Evolutionary conservation across 1,139 yeast species (phyloP).

Genomic region (Geotrichum siamense): DNA sequence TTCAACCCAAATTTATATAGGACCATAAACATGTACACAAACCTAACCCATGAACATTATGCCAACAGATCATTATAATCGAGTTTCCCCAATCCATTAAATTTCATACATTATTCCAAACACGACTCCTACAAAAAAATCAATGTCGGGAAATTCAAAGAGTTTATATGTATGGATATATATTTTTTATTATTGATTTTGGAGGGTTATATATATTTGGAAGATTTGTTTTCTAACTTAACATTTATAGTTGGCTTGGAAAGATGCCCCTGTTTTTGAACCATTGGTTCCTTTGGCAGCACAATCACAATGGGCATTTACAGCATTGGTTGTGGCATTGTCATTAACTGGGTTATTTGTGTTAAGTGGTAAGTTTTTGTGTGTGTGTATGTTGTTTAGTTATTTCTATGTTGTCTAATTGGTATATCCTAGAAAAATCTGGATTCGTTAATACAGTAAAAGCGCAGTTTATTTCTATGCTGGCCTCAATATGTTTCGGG

Average conservation of each 20-base stretch:
- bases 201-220: background rate
- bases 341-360: slow-evolving; percentile 17
- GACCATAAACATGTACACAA: too few species aligned
- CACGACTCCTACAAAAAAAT: too few species aligned
- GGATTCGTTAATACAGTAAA: slow-evolving; percentile 21
- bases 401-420: slow-evolving; percentile 23
- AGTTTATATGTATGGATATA: slow-evolving; percentile 2
- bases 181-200: background rate
- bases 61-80: too few species aligned
- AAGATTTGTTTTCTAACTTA: background rate
- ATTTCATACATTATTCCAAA: too few species aligned
- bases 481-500: slow-evolving; percentile 34
- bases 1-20: too few species aligned
- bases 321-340: slow-evolving; percentile 18
- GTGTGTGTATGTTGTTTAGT: background rate
- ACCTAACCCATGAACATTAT: too few species aligned
- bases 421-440: slow-evolving; percentile 24
- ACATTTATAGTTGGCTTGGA: slow-evolving; percentile 17
- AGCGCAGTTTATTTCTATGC: slow-evolving; percentile 24
- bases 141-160: background rate
- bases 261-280: slow-evolving; percentile 15
- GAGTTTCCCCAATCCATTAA: too few species aligned
- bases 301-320: slow-evolving; percentile 21
- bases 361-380: slow-evolving; percentile 10
- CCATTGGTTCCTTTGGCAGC: slow-evolving; percentile 20